phyloP scores from a whole-genome alignment of 805 yeast genomes.

The Yamadazyma sp. region DNA sequence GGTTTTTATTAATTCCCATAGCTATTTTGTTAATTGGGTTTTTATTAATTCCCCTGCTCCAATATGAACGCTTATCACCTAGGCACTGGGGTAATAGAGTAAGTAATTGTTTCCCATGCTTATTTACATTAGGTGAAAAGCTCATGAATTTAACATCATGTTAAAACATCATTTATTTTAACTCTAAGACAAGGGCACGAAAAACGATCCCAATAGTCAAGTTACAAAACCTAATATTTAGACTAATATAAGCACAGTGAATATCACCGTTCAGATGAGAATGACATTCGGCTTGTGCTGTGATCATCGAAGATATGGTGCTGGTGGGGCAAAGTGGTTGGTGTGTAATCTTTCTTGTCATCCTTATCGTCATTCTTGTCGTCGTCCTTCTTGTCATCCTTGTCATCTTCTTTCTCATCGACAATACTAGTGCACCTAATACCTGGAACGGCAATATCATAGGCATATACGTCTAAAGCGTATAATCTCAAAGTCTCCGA shows the following conservation, averaged over 20 bases:
- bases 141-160: too few relatives aligned
- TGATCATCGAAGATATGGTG: not conserved
- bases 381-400: not conserved
- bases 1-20: not conserved
- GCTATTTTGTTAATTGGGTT: not conserved
- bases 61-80: too few relatives aligned
- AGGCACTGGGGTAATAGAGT: too few relatives aligned
- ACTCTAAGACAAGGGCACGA: too few relatives aligned
- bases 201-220: too few relatives aligned
- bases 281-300: slow-evolving; percentile 13
- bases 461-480: slow-evolving; percentile 21
- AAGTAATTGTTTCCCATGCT: too few relatives aligned
- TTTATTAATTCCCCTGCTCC: not conserved
- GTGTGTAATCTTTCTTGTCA: not conserved
- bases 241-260: slow-evolving; percentile 16
- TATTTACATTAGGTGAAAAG: too few relatives aligned
- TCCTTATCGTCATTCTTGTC: not conserved
- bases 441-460: slow-evolving; percentile 22
- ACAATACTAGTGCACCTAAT: slow-evolving; percentile 18
- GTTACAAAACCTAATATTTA: not conserved
- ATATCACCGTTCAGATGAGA: slow-evolving; percentile 19
- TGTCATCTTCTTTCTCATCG: not conserved
- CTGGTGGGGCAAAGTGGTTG: too few relatives aligned
- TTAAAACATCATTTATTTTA: too few relatives aligned
- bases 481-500: slow-evolving; percentile 12